Evolutionary conservation across 352 stramenopile species (phyloP).

Genomic region (Pythium phragmiticola): DNA sequence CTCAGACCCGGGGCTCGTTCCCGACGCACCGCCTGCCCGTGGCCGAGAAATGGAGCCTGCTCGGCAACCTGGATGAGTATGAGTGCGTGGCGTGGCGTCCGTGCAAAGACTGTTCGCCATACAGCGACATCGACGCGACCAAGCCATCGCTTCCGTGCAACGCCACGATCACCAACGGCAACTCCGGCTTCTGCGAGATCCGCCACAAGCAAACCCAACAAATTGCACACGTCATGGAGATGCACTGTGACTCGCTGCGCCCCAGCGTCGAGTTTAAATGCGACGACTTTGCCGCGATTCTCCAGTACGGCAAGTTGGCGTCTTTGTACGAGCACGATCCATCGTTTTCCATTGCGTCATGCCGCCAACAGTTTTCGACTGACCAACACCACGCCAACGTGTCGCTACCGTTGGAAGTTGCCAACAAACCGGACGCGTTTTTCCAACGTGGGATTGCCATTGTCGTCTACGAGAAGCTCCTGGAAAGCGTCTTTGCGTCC

Average conservation of each 20-base stretch:
- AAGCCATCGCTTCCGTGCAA: conserved; percentile 33
- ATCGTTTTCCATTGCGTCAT: conserved; percentile 30
- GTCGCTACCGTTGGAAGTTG: neutral
- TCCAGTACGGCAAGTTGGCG: conserved; percentile 36
- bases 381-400: neutral
- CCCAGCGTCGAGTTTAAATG: conserved; percentile 15
- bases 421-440: conserved; percentile 6
- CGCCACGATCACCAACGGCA: conserved; percentile 21
- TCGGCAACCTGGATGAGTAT: conserved; percentile 34
- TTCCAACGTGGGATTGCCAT: conserved; percentile 41
- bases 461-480: conserved; percentile 31
- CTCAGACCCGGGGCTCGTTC: neutral
- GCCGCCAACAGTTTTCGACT: neutral
- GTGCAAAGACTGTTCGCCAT: conserved; percentile 38
- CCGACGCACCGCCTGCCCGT: conserved; percentile 3
- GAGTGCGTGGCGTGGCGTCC: conserved; percentile 48
- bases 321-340: conserved; percentile 42
- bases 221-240: conserved; percentile 15
- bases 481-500: conserved; percentile 54
- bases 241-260: conserved; percentile 23
- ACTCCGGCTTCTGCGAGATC: conserved; percentile 24
- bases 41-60: conserved; percentile 18
- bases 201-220: conserved; percentile 20
- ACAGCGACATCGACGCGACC: conserved; percentile 28
- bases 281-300: conserved; percentile 26